phyloP scores from a whole-genome alignment of 345 rosid genomes.

The Cardamine occulta region DNA sequence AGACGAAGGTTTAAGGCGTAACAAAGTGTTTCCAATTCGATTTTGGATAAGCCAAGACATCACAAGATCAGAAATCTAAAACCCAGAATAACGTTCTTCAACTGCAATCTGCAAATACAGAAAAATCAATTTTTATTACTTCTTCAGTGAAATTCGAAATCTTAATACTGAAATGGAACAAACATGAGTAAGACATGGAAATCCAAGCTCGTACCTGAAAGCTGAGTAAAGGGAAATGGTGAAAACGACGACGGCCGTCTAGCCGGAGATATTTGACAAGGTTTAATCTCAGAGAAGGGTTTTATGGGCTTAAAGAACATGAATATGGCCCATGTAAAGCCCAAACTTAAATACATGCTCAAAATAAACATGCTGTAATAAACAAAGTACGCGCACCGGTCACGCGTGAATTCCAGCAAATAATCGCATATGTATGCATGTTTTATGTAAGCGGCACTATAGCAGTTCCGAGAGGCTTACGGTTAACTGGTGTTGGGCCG shows the following conservation, averaged over 20 bases:
- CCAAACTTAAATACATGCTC: not conserved
- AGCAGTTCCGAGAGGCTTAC: not conserved
- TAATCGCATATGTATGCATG: too few species aligned
- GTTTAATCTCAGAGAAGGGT: not conserved
- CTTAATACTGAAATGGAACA: not conserved
- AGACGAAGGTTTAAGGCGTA: conserved; percentile 31
- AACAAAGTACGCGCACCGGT: not conserved
- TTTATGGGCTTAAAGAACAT: not conserved
- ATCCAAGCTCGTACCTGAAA: conserved; percentile 14
- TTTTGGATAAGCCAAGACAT: conserved; percentile 45
- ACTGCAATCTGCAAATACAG: conserved; percentile 1
- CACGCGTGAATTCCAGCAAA: not conserved
- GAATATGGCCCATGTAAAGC: conserved; percentile 13
- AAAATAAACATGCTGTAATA: not conserved
- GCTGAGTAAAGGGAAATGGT: not conserved
- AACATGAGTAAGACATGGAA: not conserved
- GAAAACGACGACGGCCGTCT: conserved; percentile 16
- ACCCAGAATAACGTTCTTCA: conserved; percentile 11
- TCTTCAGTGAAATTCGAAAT: not conserved
- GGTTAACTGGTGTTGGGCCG: too few species aligned
- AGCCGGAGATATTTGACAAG: not conserved
- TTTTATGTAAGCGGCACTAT: too few species aligned
- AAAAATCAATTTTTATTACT: not conserved
- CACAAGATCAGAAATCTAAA: conserved; percentile 10
- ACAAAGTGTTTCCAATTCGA: conserved; percentile 32